phyloP scores from a whole-genome alignment of 106 monocot genomes.

The Dendrobium officinale region DNA sequence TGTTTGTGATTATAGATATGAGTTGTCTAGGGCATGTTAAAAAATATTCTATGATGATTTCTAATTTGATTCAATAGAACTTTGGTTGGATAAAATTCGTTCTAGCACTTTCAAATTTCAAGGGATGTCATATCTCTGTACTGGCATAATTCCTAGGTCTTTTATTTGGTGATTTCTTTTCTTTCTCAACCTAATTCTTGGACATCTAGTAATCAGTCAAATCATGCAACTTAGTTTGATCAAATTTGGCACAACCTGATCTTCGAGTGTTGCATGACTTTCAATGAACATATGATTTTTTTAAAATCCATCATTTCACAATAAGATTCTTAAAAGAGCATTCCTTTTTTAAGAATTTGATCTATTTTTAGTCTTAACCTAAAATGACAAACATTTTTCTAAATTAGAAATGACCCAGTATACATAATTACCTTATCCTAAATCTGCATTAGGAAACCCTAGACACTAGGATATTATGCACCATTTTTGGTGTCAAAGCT shows the following conservation, averaged over 20 bases:
- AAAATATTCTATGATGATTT: background rate
- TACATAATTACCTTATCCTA: no score
- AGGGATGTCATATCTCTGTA: background rate
- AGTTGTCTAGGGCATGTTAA: background rate
- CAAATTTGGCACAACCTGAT: background rate
- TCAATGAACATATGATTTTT: background rate
- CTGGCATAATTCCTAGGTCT: background rate
- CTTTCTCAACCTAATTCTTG: background rate
- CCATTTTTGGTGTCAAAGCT: no score
- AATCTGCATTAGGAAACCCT: background rate
- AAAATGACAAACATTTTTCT: no score
- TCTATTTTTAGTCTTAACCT: background rate
- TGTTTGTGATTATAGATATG: no score
- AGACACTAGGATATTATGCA: background rate
- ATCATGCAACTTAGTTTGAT: background rate
- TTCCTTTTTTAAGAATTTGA: background rate
- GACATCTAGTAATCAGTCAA: background rate
- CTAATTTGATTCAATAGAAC: background rate
- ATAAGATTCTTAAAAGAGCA: background rate
- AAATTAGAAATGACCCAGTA: no score
- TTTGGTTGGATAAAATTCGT: background rate
- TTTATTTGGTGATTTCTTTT: background rate
- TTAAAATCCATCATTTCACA: background rate
- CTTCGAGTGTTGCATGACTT: background rate
- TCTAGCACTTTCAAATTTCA: background rate